These are phyloP conservation scores for Fusarium musae DNA, from an alignment of 2,329 filamentous ascomycete species.

Conservation along the genomic window DNA sequence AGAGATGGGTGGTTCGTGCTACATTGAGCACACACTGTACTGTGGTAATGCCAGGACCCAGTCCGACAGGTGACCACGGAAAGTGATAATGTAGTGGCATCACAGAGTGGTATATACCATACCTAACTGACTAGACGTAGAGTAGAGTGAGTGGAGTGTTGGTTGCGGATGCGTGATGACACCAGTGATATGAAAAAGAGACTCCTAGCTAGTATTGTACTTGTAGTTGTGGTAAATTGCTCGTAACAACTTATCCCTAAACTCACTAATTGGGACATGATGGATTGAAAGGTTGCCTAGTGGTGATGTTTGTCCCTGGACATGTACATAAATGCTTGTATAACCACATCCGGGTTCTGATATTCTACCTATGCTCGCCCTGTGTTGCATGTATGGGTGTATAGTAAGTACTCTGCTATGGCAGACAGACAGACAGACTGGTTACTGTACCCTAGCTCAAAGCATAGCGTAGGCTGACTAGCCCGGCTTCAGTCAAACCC, in stretches of 20 bases:
- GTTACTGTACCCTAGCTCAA: slow-evolving; percentile 25
- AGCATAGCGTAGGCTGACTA: background rate
- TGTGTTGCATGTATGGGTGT: background rate
- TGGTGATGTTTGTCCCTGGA: slow-evolving; percentile 1
- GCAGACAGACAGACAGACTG: background rate
- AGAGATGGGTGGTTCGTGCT: slow-evolving; percentile 7
- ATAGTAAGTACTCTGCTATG: background rate
- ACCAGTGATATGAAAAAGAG: background rate
- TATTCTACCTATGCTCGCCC: background rate
- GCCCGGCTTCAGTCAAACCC: background rate
- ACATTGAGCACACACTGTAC: slow-evolving; percentile 3
- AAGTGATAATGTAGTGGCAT: slow-evolving; percentile 19
- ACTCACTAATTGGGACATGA: background rate
- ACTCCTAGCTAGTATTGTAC: background rate
- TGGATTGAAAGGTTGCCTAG: background rate
- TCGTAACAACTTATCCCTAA: background rate
- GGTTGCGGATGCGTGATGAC: background rate
- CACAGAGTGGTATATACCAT: background rate
- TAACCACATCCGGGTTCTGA: background rate
- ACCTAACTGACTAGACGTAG: too few species aligned
- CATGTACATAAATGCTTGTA: background rate
- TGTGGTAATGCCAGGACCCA: slow-evolving; percentile 7
- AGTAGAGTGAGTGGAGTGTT: background rate
- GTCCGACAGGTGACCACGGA: slow-evolving; percentile 14
- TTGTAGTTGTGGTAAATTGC: background rate